These are phyloP conservation scores for Trametes villosa DNA, from an alignment of 768 basidiomycete genomes.

Conservation along the genomic window DNA sequence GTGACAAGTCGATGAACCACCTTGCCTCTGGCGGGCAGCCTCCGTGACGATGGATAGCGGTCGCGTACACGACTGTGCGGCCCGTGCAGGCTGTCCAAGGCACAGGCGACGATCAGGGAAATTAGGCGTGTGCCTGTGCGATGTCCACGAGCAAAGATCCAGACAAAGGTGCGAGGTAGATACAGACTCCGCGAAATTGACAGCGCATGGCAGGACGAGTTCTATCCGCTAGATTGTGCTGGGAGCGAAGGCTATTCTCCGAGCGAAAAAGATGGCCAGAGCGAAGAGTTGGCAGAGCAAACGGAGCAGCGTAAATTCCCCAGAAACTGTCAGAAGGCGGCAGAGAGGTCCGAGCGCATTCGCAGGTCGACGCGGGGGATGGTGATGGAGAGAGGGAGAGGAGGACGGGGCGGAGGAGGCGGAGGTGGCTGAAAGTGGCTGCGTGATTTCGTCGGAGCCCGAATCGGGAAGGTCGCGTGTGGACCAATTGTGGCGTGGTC, in stretches of 20 bases:
- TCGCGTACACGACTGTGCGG: too few relatives aligned
- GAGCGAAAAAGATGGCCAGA: too few relatives aligned
- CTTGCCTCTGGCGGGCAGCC: too few relatives aligned
- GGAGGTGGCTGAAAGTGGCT: slow-evolving; percentile 7
- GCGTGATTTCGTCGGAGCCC: slow-evolving; percentile 17
- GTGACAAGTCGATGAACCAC: too few relatives aligned
- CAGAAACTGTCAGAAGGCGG: too few relatives aligned
- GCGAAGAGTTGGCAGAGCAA: background rate
- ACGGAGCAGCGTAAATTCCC: background rate
- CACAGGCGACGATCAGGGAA: background rate
- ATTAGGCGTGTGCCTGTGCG: background rate
- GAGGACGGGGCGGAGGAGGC: background rate
- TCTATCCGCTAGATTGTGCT: slow-evolving; percentile 17
- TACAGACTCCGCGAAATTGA: slow-evolving; percentile 13
- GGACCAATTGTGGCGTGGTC: slow-evolving; percentile 27
- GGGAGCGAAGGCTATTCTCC: background rate
- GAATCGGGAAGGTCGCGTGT: slow-evolving; percentile 17
- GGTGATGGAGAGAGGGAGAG: background rate
- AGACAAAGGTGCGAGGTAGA: background rate
- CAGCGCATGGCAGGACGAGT: background rate
- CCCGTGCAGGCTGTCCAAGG: background rate
- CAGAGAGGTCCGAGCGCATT: background rate
- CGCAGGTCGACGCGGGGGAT: background rate
- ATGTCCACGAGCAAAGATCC: background rate
- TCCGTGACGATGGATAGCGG: too few relatives aligned